Evolutionary conservation across 495 filamentous ascomycete genomes (phyloP).

Genomic region (Friedmanniomyces simplex): DNA sequence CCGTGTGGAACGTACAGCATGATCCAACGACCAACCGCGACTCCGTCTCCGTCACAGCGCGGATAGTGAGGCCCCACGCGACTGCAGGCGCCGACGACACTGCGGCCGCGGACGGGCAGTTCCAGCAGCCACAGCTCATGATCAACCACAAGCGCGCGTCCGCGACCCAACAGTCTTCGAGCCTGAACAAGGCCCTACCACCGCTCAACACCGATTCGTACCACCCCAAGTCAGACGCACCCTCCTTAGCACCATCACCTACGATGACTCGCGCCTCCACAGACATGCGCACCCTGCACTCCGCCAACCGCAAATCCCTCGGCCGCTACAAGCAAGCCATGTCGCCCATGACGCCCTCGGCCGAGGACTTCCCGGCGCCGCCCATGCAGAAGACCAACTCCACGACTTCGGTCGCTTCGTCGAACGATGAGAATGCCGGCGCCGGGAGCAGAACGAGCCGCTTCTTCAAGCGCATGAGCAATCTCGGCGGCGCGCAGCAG

Average conservation of each 20-base stretch:
- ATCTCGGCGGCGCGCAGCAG: slow-evolving; percentile 43
- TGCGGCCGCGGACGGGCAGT: slow-evolving; percentile 42
- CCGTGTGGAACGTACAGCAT: slow-evolving; percentile 15
- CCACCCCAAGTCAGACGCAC: slow-evolving; percentile 19
- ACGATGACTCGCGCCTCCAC: slow-evolving; percentile 31
- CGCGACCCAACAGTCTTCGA: slow-evolving; percentile 7
- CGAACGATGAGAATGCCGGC: slow-evolving; percentile 29
- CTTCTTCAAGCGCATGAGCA: slow-evolving; percentile 72
- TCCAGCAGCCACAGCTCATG: slow-evolving; percentile 60
- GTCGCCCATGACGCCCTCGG: slow-evolving; percentile 27
- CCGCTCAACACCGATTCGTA: background rate
- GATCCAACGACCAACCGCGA: slow-evolving; percentile 33
- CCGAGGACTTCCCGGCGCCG: slow-evolving; percentile 32
- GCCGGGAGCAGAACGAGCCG: slow-evolving; percentile 58
- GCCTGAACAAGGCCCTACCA: slow-evolving; percentile 3
- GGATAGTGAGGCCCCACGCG: slow-evolving; percentile 48
- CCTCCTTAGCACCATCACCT: slow-evolving; percentile 31
- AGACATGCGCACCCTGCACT: slow-evolving; percentile 20
- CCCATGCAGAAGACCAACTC: slow-evolving; percentile 31
- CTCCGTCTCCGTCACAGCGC: slow-evolving; percentile 72
- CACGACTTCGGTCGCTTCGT: slow-evolving; percentile 27
- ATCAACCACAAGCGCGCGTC: slow-evolving; percentile 55
- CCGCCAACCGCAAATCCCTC: slow-evolving; percentile 28
- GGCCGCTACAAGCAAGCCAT: slow-evolving; percentile 33
- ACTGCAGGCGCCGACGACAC: slow-evolving; percentile 20